phyloP scores from a whole-genome alignment of 352 stramenopile species.

The Globisporangium polare region DNA sequence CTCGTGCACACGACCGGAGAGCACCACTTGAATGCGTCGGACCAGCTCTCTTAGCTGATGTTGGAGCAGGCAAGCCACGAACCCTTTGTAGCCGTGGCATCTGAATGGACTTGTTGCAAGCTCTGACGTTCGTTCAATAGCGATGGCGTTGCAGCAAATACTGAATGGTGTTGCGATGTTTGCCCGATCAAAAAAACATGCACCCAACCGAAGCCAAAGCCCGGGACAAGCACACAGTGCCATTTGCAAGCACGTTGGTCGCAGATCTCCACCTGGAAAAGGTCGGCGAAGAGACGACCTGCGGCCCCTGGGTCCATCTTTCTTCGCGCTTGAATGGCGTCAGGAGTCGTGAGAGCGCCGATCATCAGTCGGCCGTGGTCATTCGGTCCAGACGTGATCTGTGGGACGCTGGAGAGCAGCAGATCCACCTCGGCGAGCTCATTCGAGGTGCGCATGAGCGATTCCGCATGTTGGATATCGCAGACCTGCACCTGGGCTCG shows the following conservation, averaged over 20 bases:
- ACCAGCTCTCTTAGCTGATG: neutral
- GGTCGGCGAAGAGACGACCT: neutral
- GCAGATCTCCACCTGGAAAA: constrained; percentile 3
- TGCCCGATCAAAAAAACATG: neutral
- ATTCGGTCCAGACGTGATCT: neutral
- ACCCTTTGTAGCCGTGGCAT: neutral
- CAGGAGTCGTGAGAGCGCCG: neutral
- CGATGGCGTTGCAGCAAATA: neutral
- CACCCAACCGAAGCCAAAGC: constrained; percentile 10
- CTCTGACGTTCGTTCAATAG: neutral
- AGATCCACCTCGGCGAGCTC: neutral
- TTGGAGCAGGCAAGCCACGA: neutral
- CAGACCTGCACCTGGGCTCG: neutral
- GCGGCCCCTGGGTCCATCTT: neutral
- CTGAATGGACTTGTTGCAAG: neutral
- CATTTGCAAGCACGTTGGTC: too few relatives aligned
- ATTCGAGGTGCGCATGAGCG: neutral
- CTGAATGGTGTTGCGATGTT: neutral
- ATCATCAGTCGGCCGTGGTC: neutral
- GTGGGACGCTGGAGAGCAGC: neutral
- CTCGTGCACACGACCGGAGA: neutral
- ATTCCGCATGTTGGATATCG: neutral
- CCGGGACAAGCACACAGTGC: constrained; percentile 5
- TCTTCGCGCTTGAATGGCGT: neutral
- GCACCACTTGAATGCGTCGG: neutral